These are phyloP conservation scores for Punctularia strigosozonata DNA, from an alignment of 768 basidiomycete genomes.

Conservation along the genomic window DNA sequence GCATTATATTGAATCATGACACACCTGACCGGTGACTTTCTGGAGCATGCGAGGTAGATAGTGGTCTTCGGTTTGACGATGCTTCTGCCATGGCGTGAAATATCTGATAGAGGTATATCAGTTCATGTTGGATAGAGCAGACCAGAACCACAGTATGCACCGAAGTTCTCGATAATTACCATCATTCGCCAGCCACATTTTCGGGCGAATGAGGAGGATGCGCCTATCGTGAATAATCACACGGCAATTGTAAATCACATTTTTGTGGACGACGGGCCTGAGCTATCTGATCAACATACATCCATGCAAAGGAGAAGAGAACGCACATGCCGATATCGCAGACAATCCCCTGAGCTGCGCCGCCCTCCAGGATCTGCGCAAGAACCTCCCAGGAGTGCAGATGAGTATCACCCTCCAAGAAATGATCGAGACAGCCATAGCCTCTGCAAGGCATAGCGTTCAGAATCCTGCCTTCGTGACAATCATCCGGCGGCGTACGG, in stretches of 20 bases:
- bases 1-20: conserved; percentile 3
- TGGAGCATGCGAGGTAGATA: conserved; percentile 85
- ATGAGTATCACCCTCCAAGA: conserved; percentile 93
- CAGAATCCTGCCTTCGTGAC: neutral
- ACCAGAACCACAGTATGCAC: too few species aligned
- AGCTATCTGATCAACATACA: neutral
- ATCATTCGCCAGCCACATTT: conserved; percentile 99
- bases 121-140: too few species aligned
- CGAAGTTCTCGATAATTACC: conserved; percentile 81
- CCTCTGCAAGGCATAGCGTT: conserved; percentile 38
- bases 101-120: too few species aligned
- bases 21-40: conserved; percentile 79
- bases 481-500: conserved; percentile 39
- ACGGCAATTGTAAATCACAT: conserved; percentile 95
- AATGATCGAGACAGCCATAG: conserved; percentile 96
- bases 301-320: neutral
- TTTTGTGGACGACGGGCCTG: conserved; percentile 97
- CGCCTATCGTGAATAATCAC: conserved; percentile 77
- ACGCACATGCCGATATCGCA: conserved; percentile 92
- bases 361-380: conserved; percentile 76
- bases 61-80: conserved; percentile 83
- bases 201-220: conserved; percentile 91
- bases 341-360: conserved; percentile 73
- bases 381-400: conserved; percentile 98
- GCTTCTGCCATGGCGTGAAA: conserved; percentile 93